Evolutionary conservation across 345 rosid species (phyloP), one percentile per base, ranked within the genome.

Genomic region (Eucalyptus regnans): DNA sequence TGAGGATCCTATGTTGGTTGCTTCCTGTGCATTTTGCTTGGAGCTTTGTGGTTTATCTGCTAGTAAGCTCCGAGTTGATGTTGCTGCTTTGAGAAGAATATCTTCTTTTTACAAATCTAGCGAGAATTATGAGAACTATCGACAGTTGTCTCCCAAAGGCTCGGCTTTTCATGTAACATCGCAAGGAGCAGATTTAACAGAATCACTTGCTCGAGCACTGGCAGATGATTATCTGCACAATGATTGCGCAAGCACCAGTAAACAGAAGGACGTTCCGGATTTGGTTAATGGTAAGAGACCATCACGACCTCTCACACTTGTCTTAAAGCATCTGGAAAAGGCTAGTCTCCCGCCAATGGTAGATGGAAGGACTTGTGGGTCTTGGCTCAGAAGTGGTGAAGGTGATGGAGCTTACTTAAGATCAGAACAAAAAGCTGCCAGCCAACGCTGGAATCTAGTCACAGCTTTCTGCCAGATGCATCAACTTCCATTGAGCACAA

Each of bases 21-120:
- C 99, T 89, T 95, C 99, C 49, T 95, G 98, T 92, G 92, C 95
- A 89, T 98, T 98, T 92, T 95, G 95, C 66, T 93, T 95, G 88
- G 99, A 97, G 95, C 96, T 98, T 93, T 96, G 97, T 93, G 99
- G 99, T 86, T 90, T 97, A 91, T 95, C 98, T 89, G 96, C 97
- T 79, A 93, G 95, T 91, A 94, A 94, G 96, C 95, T 98, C 66
- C 98, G 93, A 46, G 93, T 96, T 87, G 99, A 96, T 88, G 91
- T 97, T 90, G 95, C 97, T 90, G 94, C 95, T 81, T 91, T 98
- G 95, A 94, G 93, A 93, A 92, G 99, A 91, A 97, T 98, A 92
- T 94, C 97, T 88, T 94, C 94, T 60, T 96, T 94, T 89, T 92
- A 98, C 93, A 94, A 95, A 87, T 92, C 93, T 58, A 91, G 89